Conservation (phyloP, 306 rosid genomes). For the Quercus ilex region DNA sequence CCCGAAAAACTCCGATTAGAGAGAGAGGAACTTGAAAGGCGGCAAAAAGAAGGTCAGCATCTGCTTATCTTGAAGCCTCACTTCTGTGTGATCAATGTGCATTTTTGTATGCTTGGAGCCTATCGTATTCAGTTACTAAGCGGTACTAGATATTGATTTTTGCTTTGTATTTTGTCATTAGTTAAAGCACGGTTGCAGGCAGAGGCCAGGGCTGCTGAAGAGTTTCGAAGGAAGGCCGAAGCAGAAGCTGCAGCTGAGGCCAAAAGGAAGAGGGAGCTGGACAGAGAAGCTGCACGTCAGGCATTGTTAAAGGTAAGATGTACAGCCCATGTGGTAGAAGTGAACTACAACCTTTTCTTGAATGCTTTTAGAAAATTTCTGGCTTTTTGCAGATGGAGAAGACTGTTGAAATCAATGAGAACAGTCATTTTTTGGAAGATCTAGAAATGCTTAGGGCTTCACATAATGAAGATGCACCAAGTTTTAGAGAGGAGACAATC, state of each 20-base stretch:
- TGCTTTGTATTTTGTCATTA: conserved; percentile 19
- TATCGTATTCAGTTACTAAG: neutral
- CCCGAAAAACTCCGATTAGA: conserved; percentile 82
- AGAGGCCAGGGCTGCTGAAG: conserved; percentile 95
- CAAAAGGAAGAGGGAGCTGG: conserved; percentile 70
- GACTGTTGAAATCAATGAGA: conserved; percentile 85
- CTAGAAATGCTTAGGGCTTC: conserved; percentile 74
- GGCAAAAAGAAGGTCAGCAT: conserved; percentile 71
- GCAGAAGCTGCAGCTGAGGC: conserved; percentile 81
- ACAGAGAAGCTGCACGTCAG: conserved; percentile 94
- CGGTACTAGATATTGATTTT: neutral
- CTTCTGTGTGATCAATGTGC: neutral
- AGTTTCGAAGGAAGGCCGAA: conserved; percentile 75
- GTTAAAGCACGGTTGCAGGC: conserved; percentile 96
- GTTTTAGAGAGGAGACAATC: conserved; percentile 35
- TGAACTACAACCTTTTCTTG: neutral
- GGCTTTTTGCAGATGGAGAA: conserved; percentile 65
- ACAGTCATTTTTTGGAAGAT: conserved; percentile 74
- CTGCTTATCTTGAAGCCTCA: conserved; percentile 3
- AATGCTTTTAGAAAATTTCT: conserved; percentile 11
- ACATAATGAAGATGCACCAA: conserved; percentile 41
- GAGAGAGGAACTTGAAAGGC: conserved; percentile 87
- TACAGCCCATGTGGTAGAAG: neutral
- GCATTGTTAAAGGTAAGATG: conserved; percentile 71
- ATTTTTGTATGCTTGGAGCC: neutral